A percentile compares a stretch with the other conserved stretches of the same genome.
These are phyloP conservation scores for Phytopythium montanum DNA, from an alignment of 352 stramenopile genomes.

Conservation along the genomic window DNA sequence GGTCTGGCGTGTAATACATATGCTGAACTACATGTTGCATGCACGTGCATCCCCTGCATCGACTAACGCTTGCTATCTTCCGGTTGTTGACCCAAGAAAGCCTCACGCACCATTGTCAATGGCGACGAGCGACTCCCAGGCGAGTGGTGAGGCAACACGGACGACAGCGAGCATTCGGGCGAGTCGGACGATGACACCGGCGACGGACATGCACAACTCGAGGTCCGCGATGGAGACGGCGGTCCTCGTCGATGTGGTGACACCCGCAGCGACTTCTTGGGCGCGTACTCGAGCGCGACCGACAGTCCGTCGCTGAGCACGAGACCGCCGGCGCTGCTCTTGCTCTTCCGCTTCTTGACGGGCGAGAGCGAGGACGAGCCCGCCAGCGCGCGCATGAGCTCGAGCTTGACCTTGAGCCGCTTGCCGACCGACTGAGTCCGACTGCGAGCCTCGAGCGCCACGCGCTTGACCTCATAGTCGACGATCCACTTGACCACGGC, in stretches of 20 bases:
- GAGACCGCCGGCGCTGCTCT: background rate
- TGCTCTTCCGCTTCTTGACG: slow-evolving; percentile 3
- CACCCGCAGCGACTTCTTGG: background rate
- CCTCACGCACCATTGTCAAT: background rate
- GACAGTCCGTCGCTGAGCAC: background rate
- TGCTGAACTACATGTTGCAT: background rate
- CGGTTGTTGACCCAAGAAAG: background rate
- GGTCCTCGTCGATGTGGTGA: background rate
- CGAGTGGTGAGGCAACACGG: background rate
- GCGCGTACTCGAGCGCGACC: background rate
- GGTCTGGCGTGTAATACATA: background rate
- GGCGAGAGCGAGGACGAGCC: background rate
- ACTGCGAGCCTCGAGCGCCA: slow-evolving; percentile 20
- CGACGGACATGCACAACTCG: background rate
- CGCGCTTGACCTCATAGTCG: slow-evolving; percentile 32
- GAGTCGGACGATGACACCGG: background rate
- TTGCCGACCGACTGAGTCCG: slow-evolving; percentile 11
- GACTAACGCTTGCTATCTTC: background rate
- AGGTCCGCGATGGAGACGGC: background rate
- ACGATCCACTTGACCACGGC: slow-evolving; percentile 41
- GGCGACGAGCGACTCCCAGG: background rate
- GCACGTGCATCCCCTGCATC: background rate
- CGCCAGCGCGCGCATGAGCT: slow-evolving; percentile 26
- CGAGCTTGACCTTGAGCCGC: slow-evolving; percentile 29
- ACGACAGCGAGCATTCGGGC: background rate